phyloP scores from a whole-genome alignment of 176 grass and related monocot genomes.

The Rhynchospora pubera region DNA sequence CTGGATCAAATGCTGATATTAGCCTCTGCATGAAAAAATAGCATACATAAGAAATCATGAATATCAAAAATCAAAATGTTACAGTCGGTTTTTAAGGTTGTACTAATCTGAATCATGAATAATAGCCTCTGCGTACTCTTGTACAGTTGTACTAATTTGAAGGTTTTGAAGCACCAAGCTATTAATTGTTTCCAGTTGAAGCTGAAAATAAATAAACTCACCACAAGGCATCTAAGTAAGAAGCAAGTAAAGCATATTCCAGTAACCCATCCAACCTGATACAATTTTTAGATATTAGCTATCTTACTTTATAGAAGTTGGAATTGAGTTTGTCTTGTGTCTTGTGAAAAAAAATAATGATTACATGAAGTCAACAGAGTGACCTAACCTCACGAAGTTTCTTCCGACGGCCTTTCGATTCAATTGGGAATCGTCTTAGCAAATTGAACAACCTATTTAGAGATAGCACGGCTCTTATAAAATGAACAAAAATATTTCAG shows the following conservation, averaged over 20 bases:
- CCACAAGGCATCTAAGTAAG: conserved; percentile 20
- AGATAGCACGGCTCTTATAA: neutral
- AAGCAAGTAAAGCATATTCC: conserved; percentile 23
- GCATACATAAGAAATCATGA: neutral
- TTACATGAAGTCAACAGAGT: neutral
- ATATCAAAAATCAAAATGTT: neutral
- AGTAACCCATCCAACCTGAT: conserved; percentile 25
- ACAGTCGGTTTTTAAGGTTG: too few relatives aligned
- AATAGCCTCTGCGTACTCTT: neutral
- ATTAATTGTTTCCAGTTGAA: neutral
- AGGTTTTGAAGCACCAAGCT: too few relatives aligned
- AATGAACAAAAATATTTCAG: neutral
- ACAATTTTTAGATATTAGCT: neutral
- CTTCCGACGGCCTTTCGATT: conserved; percentile 22
- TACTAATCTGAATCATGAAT: too few relatives aligned
- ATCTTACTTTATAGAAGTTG: neutral
- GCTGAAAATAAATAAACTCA: conserved; percentile 11
- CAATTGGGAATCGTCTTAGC: conserved; percentile 19
- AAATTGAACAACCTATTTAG: conserved; percentile 13
- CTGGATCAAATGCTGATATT: conserved; percentile 64
- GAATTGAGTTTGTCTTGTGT: neutral
- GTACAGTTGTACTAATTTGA: neutral
- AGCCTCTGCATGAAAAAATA: conserved; percentile 34
- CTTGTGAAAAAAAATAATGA: neutral
- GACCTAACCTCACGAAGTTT: conserved; percentile 20